These are phyloP conservation scores for Hanseniaspora jakobsenii DNA, from an alignment of 805 yeast species.

Conservation along the genomic window DNA sequence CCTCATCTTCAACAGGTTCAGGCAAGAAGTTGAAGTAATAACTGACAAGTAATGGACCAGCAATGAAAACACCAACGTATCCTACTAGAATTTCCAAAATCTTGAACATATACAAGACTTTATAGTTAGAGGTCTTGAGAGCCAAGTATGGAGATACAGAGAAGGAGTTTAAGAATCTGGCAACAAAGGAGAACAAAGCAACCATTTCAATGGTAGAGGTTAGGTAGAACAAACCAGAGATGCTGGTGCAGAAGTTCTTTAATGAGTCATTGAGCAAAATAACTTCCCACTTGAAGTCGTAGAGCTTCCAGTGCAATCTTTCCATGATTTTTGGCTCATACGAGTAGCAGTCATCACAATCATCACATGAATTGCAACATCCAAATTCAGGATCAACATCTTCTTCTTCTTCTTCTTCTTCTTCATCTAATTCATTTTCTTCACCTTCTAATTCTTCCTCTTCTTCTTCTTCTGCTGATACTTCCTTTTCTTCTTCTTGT, in stretches of 20 bases:
- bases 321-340: constrained; percentile 13
- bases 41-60: constrained; percentile 5
- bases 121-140: not conserved
- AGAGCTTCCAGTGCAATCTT: constrained; percentile 13
- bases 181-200: constrained; percentile 5
- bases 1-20: constrained; percentile 14
- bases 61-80: constrained; percentile 7
- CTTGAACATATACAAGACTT: not conserved
- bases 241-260: constrained; percentile 13
- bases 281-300: constrained; percentile 12
- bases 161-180: not conserved
- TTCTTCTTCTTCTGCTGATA: not conserved
- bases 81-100: constrained; percentile 10
- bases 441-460: not conserved
- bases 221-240: constrained; percentile 8
- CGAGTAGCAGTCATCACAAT: constrained; percentile 8
- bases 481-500: not conserved
- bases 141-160: constrained; percentile 1
- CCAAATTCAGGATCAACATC: not conserved
- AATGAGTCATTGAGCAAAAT: constrained; percentile 6
- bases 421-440: not conserved
- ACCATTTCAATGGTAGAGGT: constrained; percentile 1
- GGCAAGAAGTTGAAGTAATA: constrained; percentile 16
- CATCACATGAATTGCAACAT: not conserved
- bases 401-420: not conserved